Conservation (phyloP, 1,139 yeast genomes). For the Debaryomyces sp. region DNA sequence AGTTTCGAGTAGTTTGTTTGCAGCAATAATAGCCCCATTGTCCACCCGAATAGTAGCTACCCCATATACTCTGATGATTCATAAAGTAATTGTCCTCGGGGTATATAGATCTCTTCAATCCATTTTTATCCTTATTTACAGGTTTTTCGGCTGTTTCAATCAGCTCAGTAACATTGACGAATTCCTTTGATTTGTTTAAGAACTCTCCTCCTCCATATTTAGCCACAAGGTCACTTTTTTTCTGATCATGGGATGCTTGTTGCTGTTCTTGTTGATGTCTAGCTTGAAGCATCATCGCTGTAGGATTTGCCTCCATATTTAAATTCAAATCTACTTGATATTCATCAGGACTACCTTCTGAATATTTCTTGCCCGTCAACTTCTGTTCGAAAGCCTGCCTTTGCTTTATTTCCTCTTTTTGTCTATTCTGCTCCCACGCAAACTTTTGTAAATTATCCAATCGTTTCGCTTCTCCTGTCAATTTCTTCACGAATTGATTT, state of each 20-base stretch:
- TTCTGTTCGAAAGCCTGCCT: slow-evolving; percentile 16
- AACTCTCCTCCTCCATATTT: slow-evolving; percentile 36
- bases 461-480: slow-evolving; percentile 54
- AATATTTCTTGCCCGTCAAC: slow-evolving; percentile 11
- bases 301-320: slow-evolving; percentile 62
- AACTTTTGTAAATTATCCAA: slow-evolving; percentile 51
- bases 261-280: slow-evolving; percentile 40
- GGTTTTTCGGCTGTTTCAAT: neutral
- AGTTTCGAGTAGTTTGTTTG: slow-evolving; percentile 19
- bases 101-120: slow-evolving; percentile 26
- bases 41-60: slow-evolving; percentile 50
- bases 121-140: slow-evolving; percentile 12
- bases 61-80: slow-evolving; percentile 49
- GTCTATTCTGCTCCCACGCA: slow-evolving; percentile 50
- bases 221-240: slow-evolving; percentile 3
- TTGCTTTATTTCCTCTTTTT: slow-evolving; percentile 20
- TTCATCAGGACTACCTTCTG: slow-evolving; percentile 19
- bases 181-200: slow-evolving; percentile 2
- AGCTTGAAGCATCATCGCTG: slow-evolving; percentile 51
- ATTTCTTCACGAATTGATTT: slow-evolving; percentile 55
- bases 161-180: slow-evolving; percentile 3
- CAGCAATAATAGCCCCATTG: slow-evolving; percentile 56
- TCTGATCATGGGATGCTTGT: neutral
- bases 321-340: slow-evolving; percentile 42
- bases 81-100: slow-evolving; percentile 39